Base-by-base conservation (phyloP, 164 flowering plant genomes). In the Stephania japonica region DNA sequence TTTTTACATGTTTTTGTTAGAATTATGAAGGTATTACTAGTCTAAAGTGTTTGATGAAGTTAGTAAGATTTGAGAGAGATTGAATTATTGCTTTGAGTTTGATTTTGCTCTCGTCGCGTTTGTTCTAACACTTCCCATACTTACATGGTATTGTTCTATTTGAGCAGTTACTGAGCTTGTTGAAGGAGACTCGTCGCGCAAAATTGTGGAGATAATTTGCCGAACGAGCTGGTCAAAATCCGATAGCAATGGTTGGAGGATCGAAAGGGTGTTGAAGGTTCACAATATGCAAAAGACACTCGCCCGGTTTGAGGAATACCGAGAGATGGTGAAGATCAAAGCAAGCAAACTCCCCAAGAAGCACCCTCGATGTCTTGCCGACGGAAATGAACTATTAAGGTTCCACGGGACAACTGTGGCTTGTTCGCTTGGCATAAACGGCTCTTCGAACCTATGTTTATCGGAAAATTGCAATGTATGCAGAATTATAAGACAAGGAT, bases 321-420 rank as follows among this genome's bases (percentile, higher is more conserved):
- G 90, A 25, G 90, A 87, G 32, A 70, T 83, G 75, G 88, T 87
- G 43, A 87, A 85, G 72, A 63, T 72, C 71, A 87, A 84, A 67
- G 90, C 90, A 25, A 83, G 88, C 75, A 87, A 84, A 69, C 88
- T 87, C 38, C 80, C 84, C 19, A 87, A 85, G 76, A 87, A 87
- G 72, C 90, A 87, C 70, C 88, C 90, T 1, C 83, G 90, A 5
- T 87, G 90, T 75, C 72, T 85, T 3, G 90, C 90, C 18, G 90
- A 87, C 72, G 90, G 90, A n/a, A 87, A 87, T 63, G 90, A 87
- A 74, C 86, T 87, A 10, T 75, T 87, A 56, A 84, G 88, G 72
- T 87, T 87, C 82, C 76, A 81, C 19, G 90, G 90, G 49, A 85
- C 88, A 6, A 85, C 86, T 0, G 70, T 85, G 47, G 79, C 85